A percentile compares a stretch with the other conserved stretches of the same genome.
Conservation (phyloP, 257 asterid genomes). For the Capsicum chinense region DNA sequence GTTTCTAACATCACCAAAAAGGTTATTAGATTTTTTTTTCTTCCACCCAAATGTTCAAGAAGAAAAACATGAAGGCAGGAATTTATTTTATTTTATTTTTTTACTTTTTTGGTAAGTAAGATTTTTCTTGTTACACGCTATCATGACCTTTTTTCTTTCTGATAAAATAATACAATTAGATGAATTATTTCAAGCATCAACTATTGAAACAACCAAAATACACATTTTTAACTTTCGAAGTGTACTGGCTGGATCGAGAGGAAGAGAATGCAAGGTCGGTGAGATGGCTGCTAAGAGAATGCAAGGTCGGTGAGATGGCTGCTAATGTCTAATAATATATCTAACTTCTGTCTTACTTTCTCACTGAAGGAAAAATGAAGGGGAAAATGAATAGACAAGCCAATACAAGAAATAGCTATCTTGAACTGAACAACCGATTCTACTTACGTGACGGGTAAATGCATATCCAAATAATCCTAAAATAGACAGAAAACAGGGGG, state of each 20-base stretch:
- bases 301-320: not conserved
- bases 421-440: not conserved
- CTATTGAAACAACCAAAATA: not conserved
- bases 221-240: not conserved
- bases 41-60: not conserved
- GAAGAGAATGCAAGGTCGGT: not conserved
- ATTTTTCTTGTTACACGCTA: not conserved
- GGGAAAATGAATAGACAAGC: not conserved
- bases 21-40: not conserved
- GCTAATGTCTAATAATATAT: not conserved
- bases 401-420: not conserved
- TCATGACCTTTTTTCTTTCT: not conserved
- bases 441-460: not conserved
- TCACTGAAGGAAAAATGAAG: not conserved
- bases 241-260: not conserved
- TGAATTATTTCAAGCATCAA: not conserved
- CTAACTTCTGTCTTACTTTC: not conserved
- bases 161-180: slow-evolving; percentile 1
- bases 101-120: no score
- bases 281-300: not conserved
- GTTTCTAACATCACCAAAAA: not conserved
- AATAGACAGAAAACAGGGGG: not conserved
- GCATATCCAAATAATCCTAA: not conserved
- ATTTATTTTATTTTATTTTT: not conserved
- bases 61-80: not conserved